Conservation (phyloP, 805 yeast genomes). For the Helenozyma rhizophorensis region DNA sequence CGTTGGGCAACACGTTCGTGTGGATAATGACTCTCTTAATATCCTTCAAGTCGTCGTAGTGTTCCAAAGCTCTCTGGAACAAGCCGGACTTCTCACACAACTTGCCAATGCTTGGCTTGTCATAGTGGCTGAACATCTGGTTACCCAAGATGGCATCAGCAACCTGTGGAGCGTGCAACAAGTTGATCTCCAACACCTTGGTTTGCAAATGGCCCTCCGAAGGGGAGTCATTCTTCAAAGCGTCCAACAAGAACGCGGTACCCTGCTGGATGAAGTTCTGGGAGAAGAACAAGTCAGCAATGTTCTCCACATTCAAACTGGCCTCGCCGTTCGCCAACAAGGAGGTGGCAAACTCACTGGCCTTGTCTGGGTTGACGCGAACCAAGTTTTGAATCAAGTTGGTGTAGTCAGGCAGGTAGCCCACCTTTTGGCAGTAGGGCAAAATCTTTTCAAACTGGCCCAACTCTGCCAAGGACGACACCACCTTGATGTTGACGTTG, state of each 20-base stretch:
- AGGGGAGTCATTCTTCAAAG: constrained; percentile 88
- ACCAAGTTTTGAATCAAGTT: constrained; percentile 86
- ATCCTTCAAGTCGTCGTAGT: constrained; percentile 90
- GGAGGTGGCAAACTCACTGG: constrained; percentile 93
- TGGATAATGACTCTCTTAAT: constrained; percentile 92
- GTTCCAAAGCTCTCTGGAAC: constrained; percentile 92
- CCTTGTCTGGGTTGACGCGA: constrained; percentile 94
- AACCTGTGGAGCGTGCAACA: constrained; percentile 96
- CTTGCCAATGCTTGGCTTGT: constrained; percentile 86
- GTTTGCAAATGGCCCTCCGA: constrained; percentile 96
- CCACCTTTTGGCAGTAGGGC: constrained; percentile 88
- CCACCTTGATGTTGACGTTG: constrained; percentile 80
- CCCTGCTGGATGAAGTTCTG: constrained; percentile 96
- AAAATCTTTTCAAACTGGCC: constrained; percentile 95
- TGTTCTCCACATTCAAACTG: constrained; percentile 72
- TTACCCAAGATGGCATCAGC: constrained; percentile 98
- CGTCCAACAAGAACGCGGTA: constrained; percentile 93
- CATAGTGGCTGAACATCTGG: constrained; percentile 92
- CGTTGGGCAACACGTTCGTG: constrained; percentile 78
- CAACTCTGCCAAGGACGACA: constrained; percentile 85
- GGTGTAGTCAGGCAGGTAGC: constrained; percentile 85
- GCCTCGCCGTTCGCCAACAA: constrained; percentile 60
- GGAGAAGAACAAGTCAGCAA: constrained; percentile 90
- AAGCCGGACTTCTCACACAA: constrained; percentile 96
- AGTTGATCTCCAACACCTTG: constrained; percentile 84